Conservation (phyloP, 352 stramenopile genomes). For the Phytophthora chlamydospora region DNA sequence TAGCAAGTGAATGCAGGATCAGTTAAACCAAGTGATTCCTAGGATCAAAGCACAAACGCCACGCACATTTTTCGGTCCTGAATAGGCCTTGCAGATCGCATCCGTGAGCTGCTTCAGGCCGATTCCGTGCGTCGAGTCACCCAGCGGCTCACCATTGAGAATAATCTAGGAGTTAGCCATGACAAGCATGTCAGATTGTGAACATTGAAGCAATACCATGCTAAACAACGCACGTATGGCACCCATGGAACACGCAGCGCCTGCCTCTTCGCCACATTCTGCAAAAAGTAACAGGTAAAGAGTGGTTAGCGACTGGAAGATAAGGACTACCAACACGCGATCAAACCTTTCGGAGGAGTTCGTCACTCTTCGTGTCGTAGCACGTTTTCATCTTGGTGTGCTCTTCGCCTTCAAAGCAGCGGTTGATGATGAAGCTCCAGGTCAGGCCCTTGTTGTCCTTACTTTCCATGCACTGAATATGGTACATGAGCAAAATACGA, state of each 20-base stretch:
- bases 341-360: conserved; percentile 61
- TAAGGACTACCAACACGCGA: not conserved
- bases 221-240: conserved; percentile 63
- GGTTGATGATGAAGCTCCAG: conserved; percentile 66
- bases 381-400: conserved; percentile 65
- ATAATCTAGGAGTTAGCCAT: conserved; percentile 41
- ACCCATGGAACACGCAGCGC: conserved; percentile 68
- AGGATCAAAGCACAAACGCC: not conserved
- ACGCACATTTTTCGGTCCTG: conserved; percentile 50
- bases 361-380: conserved; percentile 63
- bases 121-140: conserved; percentile 68
- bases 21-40: not conserved
- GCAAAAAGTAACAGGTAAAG: conserved; percentile 12
- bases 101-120: conserved; percentile 69
- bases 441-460: conserved; percentile 77
- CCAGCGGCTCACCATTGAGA: conserved; percentile 62
- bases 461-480: conserved; percentile 67
- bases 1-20: conserved; percentile 1
- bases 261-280: conserved; percentile 59
- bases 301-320: conserved; percentile 5
- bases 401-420: conserved; percentile 63
- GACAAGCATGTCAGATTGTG: not conserved
- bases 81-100: conserved; percentile 73
- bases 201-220: not conserved
- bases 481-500: not conserved